Conservation (phyloP, 2,329 filamentous ascomycete species). For the Hymenoscyphus scutula region DNA sequence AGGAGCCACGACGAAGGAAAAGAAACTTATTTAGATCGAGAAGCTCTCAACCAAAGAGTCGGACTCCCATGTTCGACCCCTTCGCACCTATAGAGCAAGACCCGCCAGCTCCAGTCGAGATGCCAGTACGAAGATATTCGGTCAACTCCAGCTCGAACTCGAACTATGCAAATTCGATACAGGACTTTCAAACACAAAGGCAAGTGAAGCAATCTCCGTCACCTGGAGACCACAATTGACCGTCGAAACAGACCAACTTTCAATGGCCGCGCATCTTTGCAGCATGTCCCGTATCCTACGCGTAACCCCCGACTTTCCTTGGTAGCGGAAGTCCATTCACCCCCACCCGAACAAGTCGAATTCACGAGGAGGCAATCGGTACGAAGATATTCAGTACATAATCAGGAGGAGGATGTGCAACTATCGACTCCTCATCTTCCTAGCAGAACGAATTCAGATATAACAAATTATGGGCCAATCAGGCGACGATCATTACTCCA, state of each 20-base stretch:
- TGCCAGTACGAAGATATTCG: constrained; percentile 11
- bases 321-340: constrained; percentile 28
- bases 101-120: constrained; percentile 15
- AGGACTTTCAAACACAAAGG: constrained; percentile 7
- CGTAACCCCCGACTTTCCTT: constrained; percentile 30
- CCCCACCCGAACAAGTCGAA: constrained; percentile 15
- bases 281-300: constrained; percentile 21
- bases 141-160: background rate
- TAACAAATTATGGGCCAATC: constrained; percentile 30
- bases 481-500: constrained; percentile 34
- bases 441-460: constrained; percentile 24
- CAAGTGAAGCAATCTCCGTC: constrained; percentile 1
- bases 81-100: constrained; percentile 9
- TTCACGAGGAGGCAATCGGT: constrained; percentile 4
- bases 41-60: constrained; percentile 19
- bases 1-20: constrained; percentile 16
- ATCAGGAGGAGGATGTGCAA: constrained; percentile 12
- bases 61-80: constrained; percentile 9
- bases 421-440: constrained; percentile 9
- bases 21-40: constrained; percentile 31
- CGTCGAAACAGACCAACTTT: constrained; percentile 16
- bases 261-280: constrained; percentile 26
- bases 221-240: constrained; percentile 10
- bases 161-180: background rate
- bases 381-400: constrained; percentile 9